Conservation (phyloP, 352 stramenopile genomes). For the Globisporangium nagaii region DNA sequence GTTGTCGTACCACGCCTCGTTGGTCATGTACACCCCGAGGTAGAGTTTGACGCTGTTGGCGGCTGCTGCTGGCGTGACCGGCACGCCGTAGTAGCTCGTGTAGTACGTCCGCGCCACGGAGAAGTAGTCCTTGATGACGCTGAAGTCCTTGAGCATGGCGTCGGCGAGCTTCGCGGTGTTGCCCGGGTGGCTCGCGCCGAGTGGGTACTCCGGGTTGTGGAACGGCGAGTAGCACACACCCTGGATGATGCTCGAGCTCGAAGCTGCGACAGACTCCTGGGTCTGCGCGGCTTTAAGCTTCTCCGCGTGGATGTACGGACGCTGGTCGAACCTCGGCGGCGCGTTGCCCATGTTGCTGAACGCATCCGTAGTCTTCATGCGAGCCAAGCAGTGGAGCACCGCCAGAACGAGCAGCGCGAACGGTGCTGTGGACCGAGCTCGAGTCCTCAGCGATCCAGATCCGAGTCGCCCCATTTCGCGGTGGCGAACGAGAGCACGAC, state of each 20-base stretch:
- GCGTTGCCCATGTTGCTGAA: neutral
- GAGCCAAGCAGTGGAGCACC: neutral
- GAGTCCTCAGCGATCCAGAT: neutral
- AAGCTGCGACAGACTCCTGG: too few species aligned
- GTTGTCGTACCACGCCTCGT: slow-evolving; percentile 49
- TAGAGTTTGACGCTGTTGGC: slow-evolving; percentile 51
- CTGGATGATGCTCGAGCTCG: slow-evolving; percentile 16
- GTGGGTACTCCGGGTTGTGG: slow-evolving; percentile 64
- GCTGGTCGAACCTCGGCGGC: neutral
- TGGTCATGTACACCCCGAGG: slow-evolving; percentile 74
- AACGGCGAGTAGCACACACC: slow-evolving; percentile 75
- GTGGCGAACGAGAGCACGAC: too few species aligned
- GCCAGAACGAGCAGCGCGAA: neutral
- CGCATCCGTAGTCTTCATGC: neutral
- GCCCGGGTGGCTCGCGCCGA: slow-evolving; percentile 24
- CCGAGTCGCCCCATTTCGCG: neutral
- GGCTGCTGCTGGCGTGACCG: slow-evolving; percentile 32
- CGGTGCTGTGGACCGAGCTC: neutral
- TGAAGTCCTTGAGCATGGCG: slow-evolving; percentile 66
- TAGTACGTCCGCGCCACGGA: slow-evolving; percentile 73
- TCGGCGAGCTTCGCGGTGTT: slow-evolving; percentile 23
- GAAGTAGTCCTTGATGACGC: slow-evolving; percentile 60
- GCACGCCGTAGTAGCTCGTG: slow-evolving; percentile 53
- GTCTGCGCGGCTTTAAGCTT: too few species aligned
- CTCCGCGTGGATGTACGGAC: neutral